phyloP scores from a whole-genome alignment of 495 filamentous ascomycete species.

The Filosporella fistucella region DNA sequence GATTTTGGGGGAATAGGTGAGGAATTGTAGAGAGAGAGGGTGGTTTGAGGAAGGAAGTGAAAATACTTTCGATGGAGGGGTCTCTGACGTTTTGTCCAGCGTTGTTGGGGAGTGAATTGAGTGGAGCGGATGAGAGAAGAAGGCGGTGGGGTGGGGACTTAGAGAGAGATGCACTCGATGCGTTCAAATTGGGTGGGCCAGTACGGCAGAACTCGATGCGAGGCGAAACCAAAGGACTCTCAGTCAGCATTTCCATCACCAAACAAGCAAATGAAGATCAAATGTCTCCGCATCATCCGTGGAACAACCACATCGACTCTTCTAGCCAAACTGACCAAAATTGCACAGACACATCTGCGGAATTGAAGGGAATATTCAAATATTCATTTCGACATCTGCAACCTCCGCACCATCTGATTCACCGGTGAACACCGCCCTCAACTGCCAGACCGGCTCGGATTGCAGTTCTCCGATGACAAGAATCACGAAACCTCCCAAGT shows the following conservation, averaged over 20 bases:
- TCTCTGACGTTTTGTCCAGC: background rate
- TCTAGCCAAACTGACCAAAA: no score
- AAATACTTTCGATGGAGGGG: slow-evolving; percentile 25
- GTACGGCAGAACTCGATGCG: no score
- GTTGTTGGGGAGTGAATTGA: background rate
- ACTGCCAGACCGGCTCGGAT: no score
- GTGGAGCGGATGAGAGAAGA: background rate
- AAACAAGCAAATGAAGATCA: background rate
- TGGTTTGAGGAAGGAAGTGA: slow-evolving; percentile 23
- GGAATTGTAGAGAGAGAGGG: slow-evolving; percentile 20
- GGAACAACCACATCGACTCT: no score
- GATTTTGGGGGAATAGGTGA: slow-evolving; percentile 1
- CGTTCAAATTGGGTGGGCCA: background rate
- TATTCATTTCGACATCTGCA: no score
- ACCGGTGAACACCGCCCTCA: no score
- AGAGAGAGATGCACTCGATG: background rate
- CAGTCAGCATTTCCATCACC: background rate
- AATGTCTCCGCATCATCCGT: slow-evolving; percentile 8
- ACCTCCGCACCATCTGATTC: no score
- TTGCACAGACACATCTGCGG: no score
- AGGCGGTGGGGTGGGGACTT: background rate
- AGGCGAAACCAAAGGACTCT: no score
- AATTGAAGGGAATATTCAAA: no score
- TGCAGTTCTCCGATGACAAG: no score
- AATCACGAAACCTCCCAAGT: no score